Conservation (phyloP, 352 stramenopile genomes). For the Globisporangium acanthophoron region DNA sequence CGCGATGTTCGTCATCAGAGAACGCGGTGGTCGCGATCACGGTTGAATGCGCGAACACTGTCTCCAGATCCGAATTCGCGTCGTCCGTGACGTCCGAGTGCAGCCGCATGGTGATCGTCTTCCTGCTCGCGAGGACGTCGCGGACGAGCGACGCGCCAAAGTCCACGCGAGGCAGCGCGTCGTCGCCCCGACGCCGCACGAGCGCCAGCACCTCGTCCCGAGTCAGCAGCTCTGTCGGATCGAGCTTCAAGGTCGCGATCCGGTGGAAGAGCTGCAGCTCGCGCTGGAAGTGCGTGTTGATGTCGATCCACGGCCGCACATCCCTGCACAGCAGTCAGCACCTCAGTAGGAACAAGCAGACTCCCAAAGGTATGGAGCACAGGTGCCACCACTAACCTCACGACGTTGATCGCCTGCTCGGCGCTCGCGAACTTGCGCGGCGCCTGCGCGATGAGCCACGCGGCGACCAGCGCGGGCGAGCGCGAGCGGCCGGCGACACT, state of each 20-base stretch:
- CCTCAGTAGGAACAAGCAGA: background rate
- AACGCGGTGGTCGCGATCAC: conserved; percentile 32
- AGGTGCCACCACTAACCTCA: conserved; percentile 26
- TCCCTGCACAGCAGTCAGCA: conserved; percentile 17
- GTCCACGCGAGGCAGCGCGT: conserved; percentile 39
- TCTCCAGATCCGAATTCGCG: conserved; percentile 43
- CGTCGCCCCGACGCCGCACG: background rate
- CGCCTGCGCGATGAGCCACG: conserved; percentile 40
- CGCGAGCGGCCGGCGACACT: conserved; percentile 64
- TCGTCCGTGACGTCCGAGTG: conserved; percentile 41
- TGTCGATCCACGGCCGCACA: conserved; percentile 63
- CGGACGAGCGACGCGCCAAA: conserved; percentile 44
- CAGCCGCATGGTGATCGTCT: conserved; percentile 68
- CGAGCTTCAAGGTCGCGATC: background rate
- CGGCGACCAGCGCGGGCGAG: conserved; percentile 44
- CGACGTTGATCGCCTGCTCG: conserved; percentile 29
- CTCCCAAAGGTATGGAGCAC: background rate
- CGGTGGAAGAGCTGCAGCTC: conserved; percentile 26
- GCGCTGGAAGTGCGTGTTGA: conserved; percentile 50
- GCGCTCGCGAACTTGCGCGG: conserved; percentile 17
- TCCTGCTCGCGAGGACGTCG: conserved; percentile 32
- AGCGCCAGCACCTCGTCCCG: conserved; percentile 1
- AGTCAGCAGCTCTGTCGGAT: background rate
- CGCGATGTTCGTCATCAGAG: background rate
- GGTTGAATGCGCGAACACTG: conserved; percentile 27